Conservation (phyloP, 1,284 basidiomycete species). For the Termitomyces sp. region DNA sequence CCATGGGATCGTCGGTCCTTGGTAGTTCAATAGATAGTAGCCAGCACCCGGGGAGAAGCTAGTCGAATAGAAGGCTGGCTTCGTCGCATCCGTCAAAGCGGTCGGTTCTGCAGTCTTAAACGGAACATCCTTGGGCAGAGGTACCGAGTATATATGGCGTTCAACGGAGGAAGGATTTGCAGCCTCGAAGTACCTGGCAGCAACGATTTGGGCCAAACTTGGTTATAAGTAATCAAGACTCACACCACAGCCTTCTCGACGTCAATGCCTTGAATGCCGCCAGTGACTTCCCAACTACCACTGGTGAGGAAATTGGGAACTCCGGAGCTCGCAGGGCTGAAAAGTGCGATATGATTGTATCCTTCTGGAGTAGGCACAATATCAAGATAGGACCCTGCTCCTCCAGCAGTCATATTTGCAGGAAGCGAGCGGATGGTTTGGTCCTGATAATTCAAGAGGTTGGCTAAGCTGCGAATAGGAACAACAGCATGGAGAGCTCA, state of each 20-base stretch:
- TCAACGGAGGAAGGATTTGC: constrained; percentile 80
- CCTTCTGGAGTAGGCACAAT: constrained; percentile 77
- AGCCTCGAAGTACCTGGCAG: constrained; percentile 80
- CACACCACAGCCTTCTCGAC: constrained; percentile 65
- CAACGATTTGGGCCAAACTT: constrained; percentile 2
- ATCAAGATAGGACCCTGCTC: constrained; percentile 72
- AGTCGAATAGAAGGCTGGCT: constrained; percentile 60
- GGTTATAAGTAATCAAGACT: constrained; percentile 28
- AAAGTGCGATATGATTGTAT: constrained; percentile 87
- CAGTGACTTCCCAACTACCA: constrained; percentile 88
- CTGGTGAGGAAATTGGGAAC: constrained; percentile 79
- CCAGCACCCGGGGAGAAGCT: constrained; percentile 80
- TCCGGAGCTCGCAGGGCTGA: constrained; percentile 65
- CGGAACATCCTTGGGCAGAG: constrained; percentile 46
- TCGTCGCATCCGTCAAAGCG: constrained; percentile 63
- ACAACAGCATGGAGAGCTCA: constrained; percentile 26
- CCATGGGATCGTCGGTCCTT: constrained; percentile 84
- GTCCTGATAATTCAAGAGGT: constrained; percentile 35
- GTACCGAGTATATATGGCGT: constrained; percentile 78
- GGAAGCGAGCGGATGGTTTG: constrained; percentile 62
- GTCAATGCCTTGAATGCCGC: constrained; percentile 71
- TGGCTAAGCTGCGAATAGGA: background rate
- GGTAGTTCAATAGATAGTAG: constrained; percentile 79
- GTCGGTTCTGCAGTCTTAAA: constrained; percentile 37
- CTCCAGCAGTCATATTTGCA: constrained; percentile 35